These are phyloP conservation scores for Penicillium freii DNA, from an alignment of 2,329 filamentous ascomycete genomes.

Conservation along the genomic window DNA sequence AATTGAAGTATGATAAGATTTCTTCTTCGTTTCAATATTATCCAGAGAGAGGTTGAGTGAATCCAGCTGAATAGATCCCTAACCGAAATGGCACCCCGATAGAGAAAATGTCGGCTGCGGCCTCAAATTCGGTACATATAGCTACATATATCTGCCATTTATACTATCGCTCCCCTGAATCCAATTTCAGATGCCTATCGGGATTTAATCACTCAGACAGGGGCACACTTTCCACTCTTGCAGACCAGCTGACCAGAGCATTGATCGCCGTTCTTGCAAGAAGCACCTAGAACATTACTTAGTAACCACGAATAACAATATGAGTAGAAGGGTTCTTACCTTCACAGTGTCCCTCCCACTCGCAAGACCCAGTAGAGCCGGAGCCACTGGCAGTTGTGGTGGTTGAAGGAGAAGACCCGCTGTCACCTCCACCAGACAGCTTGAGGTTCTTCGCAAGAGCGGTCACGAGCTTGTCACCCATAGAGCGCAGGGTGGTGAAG, in stretches of 20 bases:
- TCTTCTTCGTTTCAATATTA: not conserved
- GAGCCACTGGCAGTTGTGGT: constrained; percentile 2
- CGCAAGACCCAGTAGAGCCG: constrained; percentile 8
- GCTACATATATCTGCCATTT: too few species aligned
- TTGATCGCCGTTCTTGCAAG: constrained; percentile 12
- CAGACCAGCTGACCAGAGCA: constrained; percentile 13
- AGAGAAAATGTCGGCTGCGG: not conserved
- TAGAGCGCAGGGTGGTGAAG: constrained; percentile 22
- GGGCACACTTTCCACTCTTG: constrained; percentile 11
- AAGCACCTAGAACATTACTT: constrained; percentile 7
- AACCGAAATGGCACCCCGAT: not conserved
- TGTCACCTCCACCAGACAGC: constrained; percentile 7
- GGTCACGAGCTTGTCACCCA: constrained; percentile 29
- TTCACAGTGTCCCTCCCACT: constrained; percentile 22
- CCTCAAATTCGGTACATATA: not conserved
- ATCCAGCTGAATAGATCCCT: not conserved
- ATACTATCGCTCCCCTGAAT: not conserved
- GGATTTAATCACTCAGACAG: not conserved
- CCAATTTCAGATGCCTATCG: too few species aligned
- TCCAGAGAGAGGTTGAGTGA: not conserved
- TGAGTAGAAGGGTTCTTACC: constrained; percentile 12
- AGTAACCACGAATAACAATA: not conserved
- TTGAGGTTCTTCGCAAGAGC: constrained; percentile 23
- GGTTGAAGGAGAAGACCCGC: constrained; percentile 1
- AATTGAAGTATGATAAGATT: not conserved